Percentiles rank a stretch among this genome's conserved stretches.
phyloP scores from a whole-genome alignment of 345 rosid species.

The Euphorbia peplus region DNA sequence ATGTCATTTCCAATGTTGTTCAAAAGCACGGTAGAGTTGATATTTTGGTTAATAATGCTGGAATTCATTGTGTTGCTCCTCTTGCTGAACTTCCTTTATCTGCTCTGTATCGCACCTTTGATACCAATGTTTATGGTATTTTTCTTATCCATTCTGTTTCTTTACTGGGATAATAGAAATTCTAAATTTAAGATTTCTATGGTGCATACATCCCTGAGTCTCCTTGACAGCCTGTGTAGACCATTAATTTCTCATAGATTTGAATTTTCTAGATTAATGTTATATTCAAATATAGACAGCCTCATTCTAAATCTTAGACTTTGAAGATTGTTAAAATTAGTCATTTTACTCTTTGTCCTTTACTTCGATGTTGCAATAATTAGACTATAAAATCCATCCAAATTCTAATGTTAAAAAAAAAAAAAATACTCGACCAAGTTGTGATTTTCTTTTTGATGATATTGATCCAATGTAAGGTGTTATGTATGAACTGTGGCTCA shows the following conservation, averaged over 20 bases:
- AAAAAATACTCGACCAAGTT: not conserved
- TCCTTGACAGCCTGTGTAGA: too few relatives aligned
- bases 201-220: too few relatives aligned
- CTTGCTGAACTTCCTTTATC: conserved; percentile 71
- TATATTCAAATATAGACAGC: too few relatives aligned
- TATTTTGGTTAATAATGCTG: conserved; percentile 85
- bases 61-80: conserved; percentile 80
- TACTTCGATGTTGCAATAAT: too few relatives aligned
- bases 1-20: conserved; percentile 43
- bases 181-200: too few relatives aligned
- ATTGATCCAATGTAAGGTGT: not conserved
- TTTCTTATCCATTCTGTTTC: too few relatives aligned
- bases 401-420: too few relatives aligned
- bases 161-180: not conserved
- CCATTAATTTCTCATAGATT: too few relatives aligned
- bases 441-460: not conserved
- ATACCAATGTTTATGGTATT: conserved; percentile 76
- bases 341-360: not conserved
- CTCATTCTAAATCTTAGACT: not conserved
- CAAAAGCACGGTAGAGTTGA: conserved; percentile 65
- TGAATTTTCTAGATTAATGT: too few relatives aligned
- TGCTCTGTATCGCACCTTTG: conserved; percentile 51
- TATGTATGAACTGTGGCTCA: not conserved
- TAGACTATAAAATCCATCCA: not conserved
- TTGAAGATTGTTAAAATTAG: not conserved